Base-by-base conservation (phyloP, 2,329 filamentous ascomycete species). In the Blastomyces silverae region DNA sequence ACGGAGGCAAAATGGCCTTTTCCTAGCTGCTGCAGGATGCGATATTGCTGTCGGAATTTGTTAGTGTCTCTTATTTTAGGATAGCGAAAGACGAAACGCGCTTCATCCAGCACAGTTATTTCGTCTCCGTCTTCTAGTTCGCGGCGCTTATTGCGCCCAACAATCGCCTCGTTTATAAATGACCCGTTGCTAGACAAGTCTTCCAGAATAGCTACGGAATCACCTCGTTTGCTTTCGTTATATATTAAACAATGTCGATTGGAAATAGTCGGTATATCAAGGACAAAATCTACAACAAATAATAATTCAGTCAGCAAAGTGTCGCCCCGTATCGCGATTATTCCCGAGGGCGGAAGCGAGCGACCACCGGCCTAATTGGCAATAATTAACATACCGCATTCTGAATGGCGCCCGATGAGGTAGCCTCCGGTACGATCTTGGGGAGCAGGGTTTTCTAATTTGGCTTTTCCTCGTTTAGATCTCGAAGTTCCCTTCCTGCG, bases 1-100 rank as follows among this genome's bases (percentile, higher is more conserved):
- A 97, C 93, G 25, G 93, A 91, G 46, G 92, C 94, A 74, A 97
- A 97, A 73, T 97, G 92, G 3, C 93, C 93, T 76, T 96, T 96
- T 70, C 93, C 94, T 13, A 97, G 85, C 74, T 92, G 90, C 70
- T 94, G 87, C 42, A 91, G 82, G 17, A 96, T 82, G 3, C 85
- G 89, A 78, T 96, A 99, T 74, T 96, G 89, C 71, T 96, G 90
- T 48, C 86, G 80, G 79, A 99, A 99, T 4, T 82, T 86, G 75
- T 88, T 93, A 5, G 89, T 88, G 62, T 87, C 83, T 62, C 89
- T 84, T 67, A 82, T 87, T 68, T 87, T 86, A 1, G 94, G 93
- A 71, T 99, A 97, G 64, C 91, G 84, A 80, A 99, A 99, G 64
- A 96, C 85, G 77, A 95, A 99, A 28, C 91, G 87, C 10, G 90